Conservation (phyloP, 345 rosid genomes). For the Salix viminalis region DNA sequence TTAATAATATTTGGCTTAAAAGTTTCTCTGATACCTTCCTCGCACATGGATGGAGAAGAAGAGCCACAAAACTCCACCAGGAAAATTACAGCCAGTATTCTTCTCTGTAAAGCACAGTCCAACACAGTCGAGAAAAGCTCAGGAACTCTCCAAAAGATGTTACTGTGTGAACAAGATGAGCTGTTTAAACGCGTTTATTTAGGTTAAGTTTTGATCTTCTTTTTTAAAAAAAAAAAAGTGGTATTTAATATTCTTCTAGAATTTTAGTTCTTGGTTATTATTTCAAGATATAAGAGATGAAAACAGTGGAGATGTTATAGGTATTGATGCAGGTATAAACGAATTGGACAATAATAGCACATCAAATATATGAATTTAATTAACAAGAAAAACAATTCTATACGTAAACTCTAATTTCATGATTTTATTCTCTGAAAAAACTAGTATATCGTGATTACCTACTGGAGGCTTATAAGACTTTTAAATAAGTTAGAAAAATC, state of each 20-base stretch:
- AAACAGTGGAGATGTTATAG: too few species aligned
- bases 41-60: conserved; percentile 27
- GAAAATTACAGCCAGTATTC: conserved; percentile 10
- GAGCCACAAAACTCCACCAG: conserved; percentile 4
- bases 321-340: too few species aligned
- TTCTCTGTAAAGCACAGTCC: conserved; percentile 21
- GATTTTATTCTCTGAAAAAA: too few species aligned
- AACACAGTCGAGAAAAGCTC: too few species aligned
- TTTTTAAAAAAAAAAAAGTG: conserved; percentile 10
- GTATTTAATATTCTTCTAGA: conserved; percentile 95
- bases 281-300: too few species aligned
- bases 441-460: too few species aligned
- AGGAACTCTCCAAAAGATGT: not conserved
- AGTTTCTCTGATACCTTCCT: conserved; percentile 10
- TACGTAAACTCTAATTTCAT: too few species aligned
- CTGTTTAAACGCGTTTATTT: not conserved
- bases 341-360: too few species aligned
- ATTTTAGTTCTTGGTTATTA: conserved; percentile 37
- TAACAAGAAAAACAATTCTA: too few species aligned
- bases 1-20: conserved; percentile 12
- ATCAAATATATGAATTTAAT: too few species aligned
- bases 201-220: not conserved
- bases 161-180: not conserved
- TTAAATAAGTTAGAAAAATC: too few species aligned
- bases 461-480: too few species aligned